Base-by-base conservation (phyloP, 2,329 filamentous ascomycete genomes). In the Lasiodiplodia sp. region DNA sequence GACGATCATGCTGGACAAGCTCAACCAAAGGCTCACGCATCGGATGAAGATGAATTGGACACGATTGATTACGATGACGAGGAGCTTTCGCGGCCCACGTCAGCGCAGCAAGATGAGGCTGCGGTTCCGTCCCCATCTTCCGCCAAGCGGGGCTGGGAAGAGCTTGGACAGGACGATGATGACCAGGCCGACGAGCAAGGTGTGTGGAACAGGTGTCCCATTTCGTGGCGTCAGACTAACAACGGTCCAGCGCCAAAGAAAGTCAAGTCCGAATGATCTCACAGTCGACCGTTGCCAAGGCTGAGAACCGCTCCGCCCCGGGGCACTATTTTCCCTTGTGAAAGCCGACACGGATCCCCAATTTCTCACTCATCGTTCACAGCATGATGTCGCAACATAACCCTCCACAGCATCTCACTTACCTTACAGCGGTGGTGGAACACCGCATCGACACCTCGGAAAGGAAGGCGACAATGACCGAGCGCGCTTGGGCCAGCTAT, bases 111-210 rank as follows among this genome's bases (percentile, higher is more conserved):
- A 18, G 23, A 65, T 34, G 64, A 68, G 38, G 44, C 40, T 64
- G 65, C 55, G n/a, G 44, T 31, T 51, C 31, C 38, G 44, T 65
- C 66, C 25, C 49, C 52, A 18, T 70, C 71, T 47, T 69, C 64
- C 25, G 66, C 47, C 51, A 72, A 72, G 53, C 67, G 71, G 18
- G 56, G 31, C 34, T 62, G 71, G 38, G 70, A 70, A 34, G 70
- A 71, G 40, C 44, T 69, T 51, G 68, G 64, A 25, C 69, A 70
- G 21, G 68, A 58, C 34, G 58, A 56, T 2, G 56, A 66, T 5
- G 57, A 68, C n/a, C 55, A 57, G 28, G 58, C 25, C 37, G 55
- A 69, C 31, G 58, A 66, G 25, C 70, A 71, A 70, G 70, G 70
- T 66, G n/a, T 12, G 69, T 53, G 18, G 23, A 52, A 4, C 34